These are phyloP conservation scores for Rhizopogon roseolus DNA, from an alignment of 768 basidiomycete species.

Conservation along the genomic window DNA sequence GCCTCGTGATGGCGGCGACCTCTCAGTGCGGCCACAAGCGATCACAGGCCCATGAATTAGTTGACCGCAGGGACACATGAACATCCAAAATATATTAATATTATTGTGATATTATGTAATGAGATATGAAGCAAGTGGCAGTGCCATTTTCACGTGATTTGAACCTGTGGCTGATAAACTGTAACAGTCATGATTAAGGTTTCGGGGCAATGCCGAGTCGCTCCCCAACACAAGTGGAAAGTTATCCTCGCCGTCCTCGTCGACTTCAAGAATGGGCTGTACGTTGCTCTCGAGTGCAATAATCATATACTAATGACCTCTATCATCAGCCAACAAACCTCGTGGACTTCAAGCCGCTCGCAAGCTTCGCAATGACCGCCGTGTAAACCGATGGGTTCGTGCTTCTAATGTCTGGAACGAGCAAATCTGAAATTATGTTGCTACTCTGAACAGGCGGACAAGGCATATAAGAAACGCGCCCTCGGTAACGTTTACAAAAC, in stretches of 20 bases:
- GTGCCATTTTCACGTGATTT: conserved; percentile 4
- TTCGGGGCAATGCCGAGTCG: conserved; percentile 29
- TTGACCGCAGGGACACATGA: no score
- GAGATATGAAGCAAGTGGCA: background rate
- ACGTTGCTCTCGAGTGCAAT: conserved; percentile 34
- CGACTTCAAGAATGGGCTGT: conserved; percentile 82
- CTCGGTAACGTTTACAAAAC: conserved; percentile 99
- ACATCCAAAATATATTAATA: no score
- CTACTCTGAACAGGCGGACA: conserved; percentile 71
- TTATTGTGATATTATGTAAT: background rate
- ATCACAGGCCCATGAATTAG: no score
- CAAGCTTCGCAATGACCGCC: conserved; percentile 91
- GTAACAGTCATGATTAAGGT: conserved; percentile 39
- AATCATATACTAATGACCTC: background rate
- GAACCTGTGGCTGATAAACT: conserved; percentile 34
- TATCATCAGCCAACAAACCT: conserved; percentile 85
- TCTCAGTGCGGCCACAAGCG: no score
- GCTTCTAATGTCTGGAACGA: conserved; percentile 3
- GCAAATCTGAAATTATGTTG: conserved; percentile 9
- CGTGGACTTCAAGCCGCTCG: conserved; percentile 98
- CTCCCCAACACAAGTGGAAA: conserved; percentile 5
- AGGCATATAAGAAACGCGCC: conserved; percentile 98
- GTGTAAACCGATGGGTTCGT: conserved; percentile 95
- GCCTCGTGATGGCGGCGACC: background rate
- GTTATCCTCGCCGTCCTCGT: conserved; percentile 37